phyloP scores from a whole-genome alignment of 2,329 filamentous ascomycete genomes.

The Colletotrichum spaethianum region DNA sequence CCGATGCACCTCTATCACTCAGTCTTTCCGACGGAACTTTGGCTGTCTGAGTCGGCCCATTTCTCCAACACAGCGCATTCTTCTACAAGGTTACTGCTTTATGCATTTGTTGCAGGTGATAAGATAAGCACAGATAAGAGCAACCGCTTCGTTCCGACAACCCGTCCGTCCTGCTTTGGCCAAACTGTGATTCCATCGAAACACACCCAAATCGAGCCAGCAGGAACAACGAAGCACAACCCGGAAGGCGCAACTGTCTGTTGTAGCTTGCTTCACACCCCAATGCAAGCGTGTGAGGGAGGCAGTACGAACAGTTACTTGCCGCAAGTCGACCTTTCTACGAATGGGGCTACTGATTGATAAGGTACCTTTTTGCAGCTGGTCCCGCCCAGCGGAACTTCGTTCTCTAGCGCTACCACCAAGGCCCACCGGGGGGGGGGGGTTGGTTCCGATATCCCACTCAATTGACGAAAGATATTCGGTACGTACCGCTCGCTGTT shows the following conservation, averaged over 20 bases:
- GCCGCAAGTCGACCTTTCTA: background rate
- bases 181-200: slow-evolving; percentile 4
- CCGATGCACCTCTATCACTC: background rate
- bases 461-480: background rate
- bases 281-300: background rate
- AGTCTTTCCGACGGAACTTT: background rate
- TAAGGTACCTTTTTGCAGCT: slow-evolving; percentile 13
- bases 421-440: background rate
- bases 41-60: background rate
- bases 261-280: background rate
- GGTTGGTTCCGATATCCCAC: slow-evolving; percentile 14
- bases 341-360: background rate
- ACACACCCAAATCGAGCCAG: background rate
- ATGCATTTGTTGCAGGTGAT: background rate
- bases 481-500: background rate
- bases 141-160: slow-evolving; percentile 3
- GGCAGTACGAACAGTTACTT: background rate
- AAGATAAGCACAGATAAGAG: background rate
- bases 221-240: background rate
- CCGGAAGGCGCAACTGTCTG: background rate
- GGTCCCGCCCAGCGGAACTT: background rate
- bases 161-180: slow-evolving; percentile 11
- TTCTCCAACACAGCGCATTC: background rate
- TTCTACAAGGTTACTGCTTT: background rate
- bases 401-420: background rate